phyloP scores from a whole-genome alignment of 2,329 filamentous ascomycete species.

The Colletotrichum acutatum region DNA sequence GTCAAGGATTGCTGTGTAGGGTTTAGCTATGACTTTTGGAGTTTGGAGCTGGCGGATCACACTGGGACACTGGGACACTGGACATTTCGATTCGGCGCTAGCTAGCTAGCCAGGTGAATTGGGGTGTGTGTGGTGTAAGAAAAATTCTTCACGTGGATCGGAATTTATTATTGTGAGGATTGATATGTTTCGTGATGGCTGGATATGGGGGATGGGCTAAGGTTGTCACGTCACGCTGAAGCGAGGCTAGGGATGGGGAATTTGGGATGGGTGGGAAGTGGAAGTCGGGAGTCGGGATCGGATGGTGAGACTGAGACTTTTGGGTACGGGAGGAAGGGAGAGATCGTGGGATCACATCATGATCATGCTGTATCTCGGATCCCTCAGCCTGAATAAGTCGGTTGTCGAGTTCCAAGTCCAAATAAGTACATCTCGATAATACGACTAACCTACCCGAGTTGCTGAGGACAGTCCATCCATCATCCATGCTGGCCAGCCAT shows the following conservation, averaged over 20 bases:
- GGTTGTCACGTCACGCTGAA: not conserved
- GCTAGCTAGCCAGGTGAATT: no score
- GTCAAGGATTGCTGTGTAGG: conserved; percentile 11
- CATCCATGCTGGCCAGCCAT: no score
- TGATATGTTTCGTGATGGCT: not conserved
- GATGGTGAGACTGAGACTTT: conserved; percentile 1
- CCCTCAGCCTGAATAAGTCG: not conserved
- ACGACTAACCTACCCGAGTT: no score
- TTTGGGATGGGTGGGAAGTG: no score
- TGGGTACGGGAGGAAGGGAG: no score
- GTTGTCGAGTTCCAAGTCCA: no score
- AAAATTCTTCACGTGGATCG: conserved; percentile 27
- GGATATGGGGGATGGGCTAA: not conserved
- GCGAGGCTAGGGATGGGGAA: conserved; percentile 3
- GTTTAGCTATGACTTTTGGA: not conserved
- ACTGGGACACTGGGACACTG: not conserved
- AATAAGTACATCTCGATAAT: no score
- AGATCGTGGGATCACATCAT: conserved; percentile 1
- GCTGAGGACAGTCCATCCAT: no score
- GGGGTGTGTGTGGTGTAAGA: not conserved
- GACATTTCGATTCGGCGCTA: not conserved
- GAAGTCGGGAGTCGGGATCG: not conserved
- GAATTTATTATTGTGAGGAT: not conserved
- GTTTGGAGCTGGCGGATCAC: not conserved
- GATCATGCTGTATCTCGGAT: not conserved